Evolutionary conservation across 2,329 filamentous ascomycete species (phyloP), one percentile per base, ranked within the genome.

Genomic region (Epichloe baconii): DNA sequence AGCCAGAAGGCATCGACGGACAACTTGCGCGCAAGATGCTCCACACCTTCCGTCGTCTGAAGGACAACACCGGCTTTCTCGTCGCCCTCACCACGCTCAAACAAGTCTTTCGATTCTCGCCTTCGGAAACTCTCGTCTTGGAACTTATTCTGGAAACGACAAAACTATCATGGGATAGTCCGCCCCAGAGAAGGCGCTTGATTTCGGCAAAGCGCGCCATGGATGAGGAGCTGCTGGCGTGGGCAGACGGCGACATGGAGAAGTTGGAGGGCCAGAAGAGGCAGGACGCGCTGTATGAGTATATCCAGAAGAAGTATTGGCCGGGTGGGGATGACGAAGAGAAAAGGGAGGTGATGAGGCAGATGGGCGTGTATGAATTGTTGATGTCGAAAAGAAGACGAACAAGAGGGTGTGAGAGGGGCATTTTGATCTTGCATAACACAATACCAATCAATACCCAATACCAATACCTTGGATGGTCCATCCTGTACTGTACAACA

Each of bases 1-100:
- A 70, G 48, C 59, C 66, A 2, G 66, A 66, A 11, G 64, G 68
- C 53, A 66, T 76, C 40, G 69, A 77, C 55, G 62, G 65, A 4
- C 70, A 75, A 52, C 64, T 78, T 21, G 73, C 70, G 7, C 71
- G 72, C 55, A 74, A 70, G 56, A 69, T 76, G 17, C 60, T 77
- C 12, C 74, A 77, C 58, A 73, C 73, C 1, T 76, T 77, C 61
- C 73, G 73, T 44, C 69, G 69, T 34, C 57, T 75, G 4, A 56
- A 65, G 23, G 74, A 77, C 55, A 57, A 59, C n/a, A 57, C 65
- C 5, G 74, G 74, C 44, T 64, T 76, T 48, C 58, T 76, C 42
- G 65, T 75, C 5, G 71, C 74, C 8, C 66, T 75, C 45, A 64
- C 68, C 26, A 65, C 68, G 19, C 63, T 77, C 26, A 67, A 67